These are phyloP conservation scores for Heterococcus sp. DNA, from an alignment of 108 stramenopile genomes.

Conservation along the genomic window DNA sequence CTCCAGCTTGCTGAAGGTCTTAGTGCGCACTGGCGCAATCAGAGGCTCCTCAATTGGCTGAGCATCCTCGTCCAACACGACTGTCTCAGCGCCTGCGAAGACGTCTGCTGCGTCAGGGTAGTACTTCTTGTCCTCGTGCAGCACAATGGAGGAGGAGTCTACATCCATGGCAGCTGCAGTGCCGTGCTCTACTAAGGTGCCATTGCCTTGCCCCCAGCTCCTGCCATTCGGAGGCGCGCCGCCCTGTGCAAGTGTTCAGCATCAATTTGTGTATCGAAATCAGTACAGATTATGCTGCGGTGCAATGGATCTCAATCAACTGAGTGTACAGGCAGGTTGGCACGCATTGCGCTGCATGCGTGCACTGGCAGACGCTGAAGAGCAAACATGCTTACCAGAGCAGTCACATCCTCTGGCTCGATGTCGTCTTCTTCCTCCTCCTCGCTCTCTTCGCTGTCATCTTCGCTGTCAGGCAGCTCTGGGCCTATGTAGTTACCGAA, in stretches of 20 bases:
- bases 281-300: too few relatives aligned
- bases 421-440: slow-evolving; percentile 47
- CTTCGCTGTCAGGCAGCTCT: slow-evolving; percentile 72
- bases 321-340: too few relatives aligned
- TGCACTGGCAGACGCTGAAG: too few relatives aligned
- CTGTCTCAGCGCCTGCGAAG: slow-evolving; percentile 80
- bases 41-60: slow-evolving; percentile 94
- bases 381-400: too few relatives aligned
- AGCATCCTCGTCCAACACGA: slow-evolving; percentile 96
- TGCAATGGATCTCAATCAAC: too few relatives aligned
- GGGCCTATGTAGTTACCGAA: slow-evolving; percentile 99
- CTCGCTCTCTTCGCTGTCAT: slow-evolving; percentile 57
- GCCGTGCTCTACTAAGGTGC: slow-evolving; percentile 19
- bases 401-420: slow-evolving; percentile 17
- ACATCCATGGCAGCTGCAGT: not conserved
- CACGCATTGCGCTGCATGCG: too few relatives aligned
- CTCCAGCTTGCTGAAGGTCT: slow-evolving; percentile 65
- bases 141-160: slow-evolving; percentile 68
- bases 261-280: too few relatives aligned
- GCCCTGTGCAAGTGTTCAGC: too few relatives aligned
- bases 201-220: slow-evolving; percentile 12
- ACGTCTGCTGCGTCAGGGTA: slow-evolving; percentile 94
- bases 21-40: slow-evolving; percentile 77
- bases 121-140: slow-evolving; percentile 98
- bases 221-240: not conserved